Evolutionary conservation across 257 asterid species (phyloP), one percentile per base, ranked within the genome.

Genomic region (Scutellaria barbata): DNA sequence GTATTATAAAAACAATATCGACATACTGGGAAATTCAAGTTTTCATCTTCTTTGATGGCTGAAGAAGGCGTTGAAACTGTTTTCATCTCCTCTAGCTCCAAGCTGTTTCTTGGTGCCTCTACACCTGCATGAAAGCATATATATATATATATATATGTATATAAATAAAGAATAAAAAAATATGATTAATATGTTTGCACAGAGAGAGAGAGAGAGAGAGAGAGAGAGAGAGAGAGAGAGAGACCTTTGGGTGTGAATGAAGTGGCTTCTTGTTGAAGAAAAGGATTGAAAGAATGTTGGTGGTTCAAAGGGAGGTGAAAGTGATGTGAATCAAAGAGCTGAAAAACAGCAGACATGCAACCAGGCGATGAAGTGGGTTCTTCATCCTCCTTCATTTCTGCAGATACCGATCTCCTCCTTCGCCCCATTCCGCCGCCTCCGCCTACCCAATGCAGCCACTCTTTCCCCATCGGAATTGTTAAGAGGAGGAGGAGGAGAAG

Each of bases 51-150:
- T 61, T 78, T 77, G 61, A 68, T 71, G 76, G 83, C 41, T 22
- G 25, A 22, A 48, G 71, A 63, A 35, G 84, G 62, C 18, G 17
- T 68, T 25, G 86, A 75, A 72, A 79, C 66, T 37, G 76, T 71
- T 37, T 76, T 75, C 69, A 71, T 62, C 60, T 81, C 87, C 22
- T 77, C 90, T 40, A 81, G 10, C 50, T 93, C 98, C 92, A 90
- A 77, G 77, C 96, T 93, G 81, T 90, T 93, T 71, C 98, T 89
- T 62, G 96, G 98, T 43, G 96, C 97, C 71, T 87, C 94, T 8
- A 88, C 67, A 30, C 96, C 97, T 88, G 85, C 83, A 83, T 73
- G 55, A 20, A 41, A 13, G 13, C 2, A 68, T 7, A n/a, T 13
- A 12, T 6, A 45, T 13, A 3, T 7, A n/a, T n/a, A n/a, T n/a